Evolutionary conservation across 805 yeast genomes (phyloP), one percentile per base, ranked within the genome.

Genomic region (Ogataea zsoltii): DNA sequence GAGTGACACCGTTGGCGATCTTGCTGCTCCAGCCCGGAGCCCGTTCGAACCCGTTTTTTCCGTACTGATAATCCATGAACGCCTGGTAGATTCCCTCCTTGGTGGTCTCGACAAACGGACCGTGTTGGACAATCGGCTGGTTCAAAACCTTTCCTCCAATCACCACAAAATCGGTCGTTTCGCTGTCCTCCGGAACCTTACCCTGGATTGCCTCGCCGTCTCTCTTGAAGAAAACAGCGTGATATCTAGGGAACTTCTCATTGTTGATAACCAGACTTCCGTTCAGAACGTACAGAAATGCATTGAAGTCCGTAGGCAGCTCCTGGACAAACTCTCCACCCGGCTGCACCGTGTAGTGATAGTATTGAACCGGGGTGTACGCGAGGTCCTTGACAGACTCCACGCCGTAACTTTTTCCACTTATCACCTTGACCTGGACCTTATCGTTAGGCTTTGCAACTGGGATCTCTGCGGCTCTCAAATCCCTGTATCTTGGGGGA

Each of bases 51-150:
- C 92, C 92, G 61, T 84, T 83, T 21, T 69, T 64, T 45, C 80
- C 84, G 40, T 67, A 62, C 65, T 85, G 92, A 62, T 85, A 91
- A 61, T 86, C 90, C 64, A 68, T 57, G 57, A 87, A 82, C 0
- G 88, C 94, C 55, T 84, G 67, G 53, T 80, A 74, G 48, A 90
- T 83, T 51, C 78, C 79, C 42, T 80, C 85, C 44, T 74, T 73
- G 17, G 84, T 68, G 7, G 86, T 78, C 50, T 87, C 92, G 15
- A 90, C 97, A 61, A 90, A 91, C 12, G 97, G 97, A 14, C 97
- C 97, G 61, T 89, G 84, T 61, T 90, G 96, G 26, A 88, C 85
- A 44, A 85, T 74, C 14, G 80, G 78, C 69, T 89, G 96, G 55
- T 87, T 77, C 45, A 88, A 69, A 16, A 77, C 76, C 61, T 85